Base-by-base conservation (phyloP, 1,284 basidiomycete species). In the Mycosarcoma mackinlayi region DNA sequence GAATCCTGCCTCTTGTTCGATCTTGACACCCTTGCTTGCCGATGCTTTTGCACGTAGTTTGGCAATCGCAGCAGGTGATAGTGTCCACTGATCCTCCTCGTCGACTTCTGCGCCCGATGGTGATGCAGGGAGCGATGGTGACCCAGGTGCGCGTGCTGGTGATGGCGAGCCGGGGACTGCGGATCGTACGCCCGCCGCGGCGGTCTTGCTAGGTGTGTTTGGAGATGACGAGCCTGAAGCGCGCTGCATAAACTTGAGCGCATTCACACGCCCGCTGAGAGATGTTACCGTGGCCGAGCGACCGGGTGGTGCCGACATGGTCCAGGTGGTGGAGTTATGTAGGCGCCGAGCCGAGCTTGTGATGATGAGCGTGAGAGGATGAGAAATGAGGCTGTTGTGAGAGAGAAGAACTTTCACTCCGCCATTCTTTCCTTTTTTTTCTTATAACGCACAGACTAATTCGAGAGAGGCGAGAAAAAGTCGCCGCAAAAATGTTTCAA, bases 161-260 rank as follows among this genome's bases (percentile, higher is more conserved):
- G 57, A 44, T 3, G 56, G 27, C 8, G 61, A 41, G 18, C 46
- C 46, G 24, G n/a, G 45, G 9, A 18, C 42, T 18, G 21, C 24
- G 14, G 18, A 44, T 18, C 19, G 27, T 24, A n/a, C n/a, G n/a
- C n/a, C n/a, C n/a, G n/a, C n/a, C n/a, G n/a, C n/a, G n/a, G 23
- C 18, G 1, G 49, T 16, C 35, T 46, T 42, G 18, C 48, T 24
- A 1, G 52, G 37, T 6, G 50, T 30, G 13, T 44, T 28, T 6
- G 33, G 13, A 1, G 33, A 35, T 35, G 33, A 46, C 9, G 58
- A 41, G 21, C 59, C 42, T 1, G 59, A 55, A 38, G 56, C 68
- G 37, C 62, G 68, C 53, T 72, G 69, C 69, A 72, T 72, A 38
- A 72, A 72, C 53, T 72, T 67, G 64, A 72, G 64, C 51, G 63